Conservation (phyloP, 2,329 filamentous ascomycete genomes). For the Elsinoe perseae region DNA sequence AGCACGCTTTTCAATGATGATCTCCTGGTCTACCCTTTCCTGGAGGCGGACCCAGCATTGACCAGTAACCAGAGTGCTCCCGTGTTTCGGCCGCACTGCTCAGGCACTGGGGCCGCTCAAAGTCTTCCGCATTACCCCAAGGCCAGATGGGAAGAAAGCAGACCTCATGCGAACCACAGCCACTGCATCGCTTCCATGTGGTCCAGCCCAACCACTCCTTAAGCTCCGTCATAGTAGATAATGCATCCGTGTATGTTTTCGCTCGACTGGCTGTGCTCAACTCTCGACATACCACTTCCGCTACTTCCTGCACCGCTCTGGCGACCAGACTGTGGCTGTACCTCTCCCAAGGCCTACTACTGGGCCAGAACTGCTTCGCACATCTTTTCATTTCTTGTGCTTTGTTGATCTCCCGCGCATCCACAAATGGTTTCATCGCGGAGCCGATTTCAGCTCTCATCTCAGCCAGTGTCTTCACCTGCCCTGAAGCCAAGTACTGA, state of each 20-base stretch:
- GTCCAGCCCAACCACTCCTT: conserved; percentile 51
- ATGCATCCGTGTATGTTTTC: conserved; percentile 22
- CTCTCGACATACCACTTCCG: conserved; percentile 29
- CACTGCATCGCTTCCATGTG: conserved; percentile 50
- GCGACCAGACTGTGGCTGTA: too few relatives aligned
- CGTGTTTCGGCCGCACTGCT: conserved; percentile 23
- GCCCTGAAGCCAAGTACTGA: conserved; percentile 27
- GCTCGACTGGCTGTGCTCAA: conserved; percentile 25
- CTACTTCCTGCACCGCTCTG: conserved; percentile 27
- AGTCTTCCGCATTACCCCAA: conserved; percentile 47
- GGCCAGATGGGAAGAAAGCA: conserved; percentile 61
- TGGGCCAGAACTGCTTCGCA: conserved; percentile 36
- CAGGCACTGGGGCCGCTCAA: conserved; percentile 42
- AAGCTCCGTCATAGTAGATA: conserved; percentile 34
- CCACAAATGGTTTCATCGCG: conserved; percentile 34
- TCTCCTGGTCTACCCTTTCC: not conserved
- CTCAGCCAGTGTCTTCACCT: conserved; percentile 19
- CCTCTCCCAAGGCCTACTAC: conserved; percentile 3
- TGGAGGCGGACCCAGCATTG: conserved; percentile 16
- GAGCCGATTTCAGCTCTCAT: conserved; percentile 26
- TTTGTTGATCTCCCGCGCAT: conserved; percentile 31
- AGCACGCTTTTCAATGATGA: too few relatives aligned
- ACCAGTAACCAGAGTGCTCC: conserved; percentile 22
- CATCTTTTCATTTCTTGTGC: conserved; percentile 41
- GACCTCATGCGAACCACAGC: conserved; percentile 48